A percentile compares a stretch with the other conserved stretches of the same genome.
Evolutionary conservation across 2,329 filamentous ascomycete species (phyloP).

Genomic region (Lomentospora prolificans): DNA sequence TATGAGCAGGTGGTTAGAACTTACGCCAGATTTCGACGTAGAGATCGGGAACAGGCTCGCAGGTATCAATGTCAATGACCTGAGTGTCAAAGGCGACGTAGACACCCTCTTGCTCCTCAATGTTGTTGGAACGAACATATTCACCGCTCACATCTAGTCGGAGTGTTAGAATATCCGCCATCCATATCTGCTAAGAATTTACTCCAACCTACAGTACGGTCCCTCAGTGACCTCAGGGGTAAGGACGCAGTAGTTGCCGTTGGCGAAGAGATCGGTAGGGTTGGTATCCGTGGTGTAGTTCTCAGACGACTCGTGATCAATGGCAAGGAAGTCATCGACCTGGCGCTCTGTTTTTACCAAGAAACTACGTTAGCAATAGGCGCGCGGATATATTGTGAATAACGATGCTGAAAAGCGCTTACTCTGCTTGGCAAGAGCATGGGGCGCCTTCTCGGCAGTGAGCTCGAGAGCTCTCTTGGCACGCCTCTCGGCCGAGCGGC

Average conservation of each 20-base stretch:
- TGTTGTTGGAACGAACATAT: constrained; percentile 27
- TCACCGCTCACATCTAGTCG: constrained; percentile 23
- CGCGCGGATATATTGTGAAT: too few species aligned
- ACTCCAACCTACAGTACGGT: constrained; percentile 26
- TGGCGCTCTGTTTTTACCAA: neutral
- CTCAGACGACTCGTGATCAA: constrained; percentile 18
- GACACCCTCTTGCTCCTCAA: constrained; percentile 30
- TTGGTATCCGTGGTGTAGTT: constrained; percentile 20
- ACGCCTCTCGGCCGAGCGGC: constrained; percentile 27
- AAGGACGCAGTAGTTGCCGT: constrained; percentile 33
- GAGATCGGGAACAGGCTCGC: constrained; percentile 27
- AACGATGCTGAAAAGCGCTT: too few species aligned
- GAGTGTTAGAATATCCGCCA: neutral
- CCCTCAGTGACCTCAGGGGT: constrained; percentile 41
- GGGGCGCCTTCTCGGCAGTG: neutral
- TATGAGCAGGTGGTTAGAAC: neutral
- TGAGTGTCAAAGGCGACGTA: constrained; percentile 31
- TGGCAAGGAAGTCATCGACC: neutral
- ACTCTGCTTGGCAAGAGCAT: constrained; percentile 9
- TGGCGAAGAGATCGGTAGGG: constrained; percentile 22
- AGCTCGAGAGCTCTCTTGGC: constrained; percentile 24
- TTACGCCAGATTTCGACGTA: constrained; percentile 31
- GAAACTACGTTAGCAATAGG: neutral
- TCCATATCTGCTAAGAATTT: neutral
- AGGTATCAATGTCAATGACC: constrained; percentile 31